These are phyloP conservation scores for Cyberlindnera veronae DNA, from an alignment of 805 yeast species.

Conservation along the genomic window DNA sequence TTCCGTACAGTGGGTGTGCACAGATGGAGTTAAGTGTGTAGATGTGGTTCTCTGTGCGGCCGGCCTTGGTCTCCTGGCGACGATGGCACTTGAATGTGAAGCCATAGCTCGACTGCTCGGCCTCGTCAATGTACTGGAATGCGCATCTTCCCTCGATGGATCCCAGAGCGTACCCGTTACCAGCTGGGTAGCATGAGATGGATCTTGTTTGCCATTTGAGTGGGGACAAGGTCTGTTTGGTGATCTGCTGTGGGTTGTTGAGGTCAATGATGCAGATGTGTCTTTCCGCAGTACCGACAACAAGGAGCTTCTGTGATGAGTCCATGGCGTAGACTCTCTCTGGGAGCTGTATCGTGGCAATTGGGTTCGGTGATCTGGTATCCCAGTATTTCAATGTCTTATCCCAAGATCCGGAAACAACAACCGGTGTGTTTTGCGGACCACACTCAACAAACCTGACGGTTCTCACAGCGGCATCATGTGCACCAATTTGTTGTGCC, in stretches of 20 bases:
- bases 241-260: constrained; percentile 77
- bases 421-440: constrained; percentile 69
- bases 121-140: constrained; percentile 84
- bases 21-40: constrained; percentile 77
- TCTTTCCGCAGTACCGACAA: constrained; percentile 92
- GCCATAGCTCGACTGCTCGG: constrained; percentile 65
- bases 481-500: constrained; percentile 78
- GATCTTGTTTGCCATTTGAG: constrained; percentile 86
- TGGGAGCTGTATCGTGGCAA: constrained; percentile 77
- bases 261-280: constrained; percentile 75
- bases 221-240: constrained; percentile 70
- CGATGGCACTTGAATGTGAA: constrained; percentile 96
- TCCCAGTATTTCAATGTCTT: constrained; percentile 95
- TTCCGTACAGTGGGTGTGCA: constrained; percentile 88
- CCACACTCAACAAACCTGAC: constrained; percentile 83
- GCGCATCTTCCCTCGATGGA: constrained; percentile 96
- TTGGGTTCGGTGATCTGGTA: constrained; percentile 76
- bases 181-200: constrained; percentile 82
- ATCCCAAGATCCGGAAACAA: constrained; percentile 96
- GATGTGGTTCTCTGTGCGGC: constrained; percentile 59
- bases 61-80: constrained; percentile 51
- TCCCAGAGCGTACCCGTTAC: constrained; percentile 90
- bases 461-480: constrained; percentile 72
- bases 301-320: constrained; percentile 71
- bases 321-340: constrained; percentile 93